Base-by-base conservation (phyloP, 2,329 filamentous ascomycete species). In the Fusarium algeriense region DNA sequence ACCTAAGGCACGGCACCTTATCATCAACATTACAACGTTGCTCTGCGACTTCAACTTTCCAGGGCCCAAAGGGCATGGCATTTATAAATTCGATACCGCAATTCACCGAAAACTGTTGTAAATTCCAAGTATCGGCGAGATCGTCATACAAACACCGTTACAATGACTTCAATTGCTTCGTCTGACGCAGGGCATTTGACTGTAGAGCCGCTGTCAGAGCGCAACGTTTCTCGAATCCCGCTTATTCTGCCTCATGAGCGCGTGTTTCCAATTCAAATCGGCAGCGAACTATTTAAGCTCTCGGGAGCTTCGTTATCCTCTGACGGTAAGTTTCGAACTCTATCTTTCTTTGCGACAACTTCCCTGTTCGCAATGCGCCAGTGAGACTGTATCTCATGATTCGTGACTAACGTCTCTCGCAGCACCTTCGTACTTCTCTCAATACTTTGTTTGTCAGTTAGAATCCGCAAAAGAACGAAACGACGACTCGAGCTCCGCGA, bases 371-470 rank as follows among this genome's bases (percentile, higher is more conserved):
- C 34, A 57, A n/a, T 38, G 34, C 56, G 46, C 52, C 14, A 14
- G 30, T 34, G 41, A 37, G 7, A 34, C 17, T 28, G 52, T 30
- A 43, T 26, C 43, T 13, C 11, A n/a, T 30, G 7, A 38, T 56
- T 50, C 52, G 28, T 35, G n/a, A 44, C 68, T 73, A 55, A 73
- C 67, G 49, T 53, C 46, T 41, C 41, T 40, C 60, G 34, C 54
- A 97, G 95, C 94, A 77, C 95, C 95, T 64, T 98, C 95, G 53
- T 98, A 98, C 81, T 98, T 98, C 83, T 97, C 95, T 23, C 92
- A 94, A 75, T 98, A 96, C 84, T 98, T 98, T 81, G 87, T 91
- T 74, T 93, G 93, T 76, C 95, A 98, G 82, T 82, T 98, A 43
- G 87, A 88, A 62, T 83, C 85, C 73, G 91, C 88, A 52, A 87